A percentile compares a stretch with the other conserved stretches of the same genome.
Evolutionary conservation across 352 stramenopile genomes (phyloP).

Genomic region (Globisporangium canariense): DNA sequence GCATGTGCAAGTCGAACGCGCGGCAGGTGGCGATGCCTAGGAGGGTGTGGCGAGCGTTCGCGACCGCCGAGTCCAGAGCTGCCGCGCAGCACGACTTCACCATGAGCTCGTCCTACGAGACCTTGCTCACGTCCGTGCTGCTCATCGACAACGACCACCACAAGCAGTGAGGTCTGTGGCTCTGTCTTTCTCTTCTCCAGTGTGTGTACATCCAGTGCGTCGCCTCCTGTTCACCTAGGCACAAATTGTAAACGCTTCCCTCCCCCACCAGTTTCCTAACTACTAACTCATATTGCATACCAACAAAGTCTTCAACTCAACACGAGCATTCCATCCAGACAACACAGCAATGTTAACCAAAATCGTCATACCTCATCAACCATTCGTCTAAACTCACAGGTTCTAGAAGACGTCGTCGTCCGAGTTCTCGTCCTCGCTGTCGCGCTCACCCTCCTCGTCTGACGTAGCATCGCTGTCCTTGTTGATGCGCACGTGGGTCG

Average conservation of each 20-base stretch:
- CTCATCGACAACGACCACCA: neutral
- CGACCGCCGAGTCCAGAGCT: constrained; percentile 13
- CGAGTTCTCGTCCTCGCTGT: constrained; percentile 29
- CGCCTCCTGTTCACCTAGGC: neutral
- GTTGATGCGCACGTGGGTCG: constrained; percentile 52
- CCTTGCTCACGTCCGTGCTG: constrained; percentile 14
- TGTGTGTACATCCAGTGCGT: neutral
- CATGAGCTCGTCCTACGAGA: constrained; percentile 20
- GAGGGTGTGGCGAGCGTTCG: constrained; percentile 8
- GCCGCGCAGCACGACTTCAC: constrained; percentile 16
- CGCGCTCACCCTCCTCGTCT: constrained; percentile 26
- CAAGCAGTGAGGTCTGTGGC: neutral
- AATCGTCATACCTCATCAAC: neutral
- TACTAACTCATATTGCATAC: neutral
- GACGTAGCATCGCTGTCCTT: constrained; percentile 43
- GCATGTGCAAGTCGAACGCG: constrained; percentile 14
- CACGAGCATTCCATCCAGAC: neutral
- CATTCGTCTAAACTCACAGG: neutral
- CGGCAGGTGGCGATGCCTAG: constrained; percentile 7
- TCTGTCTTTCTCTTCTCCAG: constrained; percentile 1
- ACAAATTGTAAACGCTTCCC: neutral
- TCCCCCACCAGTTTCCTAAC: neutral
- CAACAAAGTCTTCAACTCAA: constrained; percentile 7
- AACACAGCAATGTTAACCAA: neutral
- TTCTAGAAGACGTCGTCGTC: constrained; percentile 19